phyloP scores from a whole-genome alignment of 768 basidiomycete species.

The Exidia glandulosa region DNA sequence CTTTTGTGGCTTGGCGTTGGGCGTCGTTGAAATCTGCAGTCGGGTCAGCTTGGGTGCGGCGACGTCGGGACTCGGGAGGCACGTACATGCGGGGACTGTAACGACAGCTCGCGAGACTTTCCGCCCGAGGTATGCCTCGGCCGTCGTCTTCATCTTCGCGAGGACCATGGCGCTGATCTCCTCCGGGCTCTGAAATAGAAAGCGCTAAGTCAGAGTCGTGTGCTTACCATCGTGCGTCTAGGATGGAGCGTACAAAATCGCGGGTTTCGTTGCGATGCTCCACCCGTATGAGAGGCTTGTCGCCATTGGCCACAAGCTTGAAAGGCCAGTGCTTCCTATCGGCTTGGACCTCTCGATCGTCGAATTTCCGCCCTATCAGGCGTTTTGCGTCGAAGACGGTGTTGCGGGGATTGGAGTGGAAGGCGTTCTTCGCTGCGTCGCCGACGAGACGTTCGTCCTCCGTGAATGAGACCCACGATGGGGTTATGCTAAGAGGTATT shows the following conservation, averaged over 20 bases:
- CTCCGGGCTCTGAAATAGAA: conserved; percentile 31
- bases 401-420: conserved; percentile 34
- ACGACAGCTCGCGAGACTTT: conserved; percentile 35
- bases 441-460: conserved; percentile 21
- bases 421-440: conserved; percentile 44
- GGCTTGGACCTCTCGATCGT: conserved; percentile 27
- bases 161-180: conserved; percentile 35
- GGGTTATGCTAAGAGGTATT: conserved; percentile 2
- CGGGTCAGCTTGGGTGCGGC: not conserved
- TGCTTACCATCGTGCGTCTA: not conserved
- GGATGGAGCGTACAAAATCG: conserved; percentile 27
- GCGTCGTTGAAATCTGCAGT: conserved; percentile 32
- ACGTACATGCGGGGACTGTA: conserved; percentile 31
- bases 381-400: conserved; percentile 39
- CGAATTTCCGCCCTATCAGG: conserved; percentile 22
- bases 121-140: conserved; percentile 35
- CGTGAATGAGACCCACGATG: conserved; percentile 8
- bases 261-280: conserved; percentile 30
- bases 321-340: conserved; percentile 31
- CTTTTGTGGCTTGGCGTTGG: conserved; percentile 36
- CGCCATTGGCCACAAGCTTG: conserved; percentile 27
- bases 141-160: conserved; percentile 37
- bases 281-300: conserved; percentile 32
- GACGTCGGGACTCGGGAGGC: not conserved
- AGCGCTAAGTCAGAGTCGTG: not conserved